Conservation (phyloP, 352 stramenopile genomes). For the Nothophytophthora sp. region DNA sequence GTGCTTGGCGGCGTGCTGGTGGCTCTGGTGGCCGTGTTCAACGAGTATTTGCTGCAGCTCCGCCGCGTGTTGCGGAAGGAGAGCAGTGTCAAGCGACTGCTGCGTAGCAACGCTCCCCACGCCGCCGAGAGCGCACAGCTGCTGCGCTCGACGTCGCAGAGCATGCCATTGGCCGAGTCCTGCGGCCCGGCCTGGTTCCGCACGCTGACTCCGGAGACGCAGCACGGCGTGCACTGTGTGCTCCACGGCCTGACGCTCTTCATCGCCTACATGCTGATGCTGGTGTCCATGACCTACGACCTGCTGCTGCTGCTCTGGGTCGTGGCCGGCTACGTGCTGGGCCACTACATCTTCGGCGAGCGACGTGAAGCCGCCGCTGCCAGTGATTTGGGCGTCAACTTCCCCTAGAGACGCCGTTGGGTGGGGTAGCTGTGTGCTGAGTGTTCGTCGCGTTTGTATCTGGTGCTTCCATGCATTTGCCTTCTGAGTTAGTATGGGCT, state of each 20-base stretch:
- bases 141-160: constrained; percentile 38
- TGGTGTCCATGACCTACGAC: constrained; percentile 84
- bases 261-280: constrained; percentile 81
- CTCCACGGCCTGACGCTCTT: constrained; percentile 66
- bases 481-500: too few species aligned
- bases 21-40: constrained; percentile 60
- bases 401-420: too few species aligned
- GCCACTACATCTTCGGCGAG: constrained; percentile 72
- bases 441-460: too few species aligned
- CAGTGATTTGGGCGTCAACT: constrained; percentile 27
- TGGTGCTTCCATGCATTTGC: constrained; percentile 11
- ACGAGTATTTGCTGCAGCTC: constrained; percentile 75
- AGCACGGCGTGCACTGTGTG: constrained; percentile 51
- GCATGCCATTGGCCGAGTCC: constrained; percentile 29
- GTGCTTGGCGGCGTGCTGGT: constrained; percentile 53
- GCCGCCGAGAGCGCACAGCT: constrained; percentile 40
- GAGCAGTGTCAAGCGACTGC: constrained; percentile 48
- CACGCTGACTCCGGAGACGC: constrained; percentile 42
- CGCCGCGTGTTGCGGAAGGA: constrained; percentile 66
- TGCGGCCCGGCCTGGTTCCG: constrained; percentile 60
- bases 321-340: constrained; percentile 57
- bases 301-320: constrained; percentile 56
- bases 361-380: constrained; percentile 43
- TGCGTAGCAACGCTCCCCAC: constrained; percentile 10
- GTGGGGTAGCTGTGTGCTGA: too few species aligned